These are phyloP conservation scores for Trichoderma gracile DNA, from an alignment of 2,329 filamentous ascomycete species.

Conservation along the genomic window DNA sequence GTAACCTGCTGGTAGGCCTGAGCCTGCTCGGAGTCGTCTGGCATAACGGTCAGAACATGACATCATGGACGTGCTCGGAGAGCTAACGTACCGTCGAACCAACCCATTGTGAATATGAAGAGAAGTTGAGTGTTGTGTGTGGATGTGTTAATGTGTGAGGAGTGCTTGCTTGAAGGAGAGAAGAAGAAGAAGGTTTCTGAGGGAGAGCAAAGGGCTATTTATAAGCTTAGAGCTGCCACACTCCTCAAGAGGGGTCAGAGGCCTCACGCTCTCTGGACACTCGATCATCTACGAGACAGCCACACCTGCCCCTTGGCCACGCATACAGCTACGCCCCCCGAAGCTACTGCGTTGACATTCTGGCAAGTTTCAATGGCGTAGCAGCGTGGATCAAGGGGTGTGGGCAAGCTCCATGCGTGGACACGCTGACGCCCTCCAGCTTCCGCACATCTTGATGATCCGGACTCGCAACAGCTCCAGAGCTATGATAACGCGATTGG, in stretches of 20 bases:
- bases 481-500: constrained; percentile 23
- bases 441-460: constrained; percentile 11
- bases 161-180: constrained; percentile 9
- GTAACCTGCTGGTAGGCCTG: constrained; percentile 34
- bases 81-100: constrained; percentile 30
- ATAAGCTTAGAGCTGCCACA: constrained; percentile 24
- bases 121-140: constrained; percentile 16
- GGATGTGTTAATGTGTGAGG: neutral
- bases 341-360: constrained; percentile 19
- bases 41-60: neutral
- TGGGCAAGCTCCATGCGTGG: constrained; percentile 15
- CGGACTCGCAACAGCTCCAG: constrained; percentile 19
- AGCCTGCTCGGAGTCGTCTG: constrained; percentile 32
- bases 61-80: neutral
- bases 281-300: constrained; percentile 16
- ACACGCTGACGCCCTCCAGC: constrained; percentile 11
- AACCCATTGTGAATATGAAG: constrained; percentile 29
- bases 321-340: constrained; percentile 8
- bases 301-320: constrained; percentile 15
- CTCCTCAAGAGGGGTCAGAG: constrained; percentile 8
- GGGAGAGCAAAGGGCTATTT: constrained; percentile 14
- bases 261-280: constrained; percentile 2
- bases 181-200: constrained; percentile 3
- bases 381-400: constrained; percentile 22
- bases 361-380: constrained; percentile 24